phyloP scores from a whole-genome alignment of 192 early-diverging fungal species.

The Coemansia aciculifera region DNA sequence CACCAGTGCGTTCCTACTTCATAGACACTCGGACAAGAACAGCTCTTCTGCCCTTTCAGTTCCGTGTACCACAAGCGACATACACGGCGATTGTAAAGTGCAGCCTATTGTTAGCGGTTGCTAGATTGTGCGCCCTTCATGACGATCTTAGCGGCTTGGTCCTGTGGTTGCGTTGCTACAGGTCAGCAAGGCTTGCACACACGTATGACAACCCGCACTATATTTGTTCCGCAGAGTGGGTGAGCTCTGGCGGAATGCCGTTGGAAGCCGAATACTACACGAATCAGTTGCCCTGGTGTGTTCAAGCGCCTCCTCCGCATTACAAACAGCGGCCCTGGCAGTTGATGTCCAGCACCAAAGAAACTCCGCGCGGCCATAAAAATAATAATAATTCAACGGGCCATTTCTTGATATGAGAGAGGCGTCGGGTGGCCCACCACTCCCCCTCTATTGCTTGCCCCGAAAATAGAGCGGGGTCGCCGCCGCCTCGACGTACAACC shows the following conservation, averaged over 20 bases:
- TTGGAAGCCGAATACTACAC: neutral
- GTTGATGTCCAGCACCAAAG: neutral
- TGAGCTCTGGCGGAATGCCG: conserved; percentile 3
- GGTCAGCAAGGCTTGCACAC: neutral
- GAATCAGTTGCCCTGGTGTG: neutral
- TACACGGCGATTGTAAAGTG: neutral
- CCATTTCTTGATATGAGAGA: neutral
- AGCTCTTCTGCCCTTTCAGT: neutral
- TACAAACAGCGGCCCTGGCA: neutral
- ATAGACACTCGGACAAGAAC: neutral
- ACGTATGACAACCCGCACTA: neutral
- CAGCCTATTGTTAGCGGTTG: neutral
- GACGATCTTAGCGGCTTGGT: neutral
- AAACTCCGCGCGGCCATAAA: neutral
- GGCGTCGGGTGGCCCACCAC: neutral
- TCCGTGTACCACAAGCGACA: neutral
- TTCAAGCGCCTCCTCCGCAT: neutral
- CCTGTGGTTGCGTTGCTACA: neutral
- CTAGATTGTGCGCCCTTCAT: neutral
- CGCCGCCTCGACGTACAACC: too few species aligned
- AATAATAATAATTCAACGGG: neutral
- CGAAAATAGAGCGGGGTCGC: neutral
- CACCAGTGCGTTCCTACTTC: neutral
- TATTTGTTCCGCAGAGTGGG: neutral
- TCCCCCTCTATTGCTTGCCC: conserved; percentile 3